Evolutionary conservation across 1,284 basidiomycete genomes (phyloP), one percentile per base, ranked within the genome.

Genomic region (Flammula alnicola): DNA sequence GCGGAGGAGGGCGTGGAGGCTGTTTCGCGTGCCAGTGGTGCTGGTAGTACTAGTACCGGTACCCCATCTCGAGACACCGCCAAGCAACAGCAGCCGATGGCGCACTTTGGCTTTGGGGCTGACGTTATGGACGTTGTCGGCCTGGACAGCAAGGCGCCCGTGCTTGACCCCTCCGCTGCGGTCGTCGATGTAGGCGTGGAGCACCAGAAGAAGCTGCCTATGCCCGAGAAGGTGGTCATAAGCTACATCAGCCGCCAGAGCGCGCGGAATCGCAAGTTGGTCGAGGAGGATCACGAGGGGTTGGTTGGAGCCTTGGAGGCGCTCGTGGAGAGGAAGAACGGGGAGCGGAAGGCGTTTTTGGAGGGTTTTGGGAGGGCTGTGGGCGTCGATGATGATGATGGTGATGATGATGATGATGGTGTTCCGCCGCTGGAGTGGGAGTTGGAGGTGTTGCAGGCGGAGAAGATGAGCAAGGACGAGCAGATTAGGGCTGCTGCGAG

Each of bases 211-310:
- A 47, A 48, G 30, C 61, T 75, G 4, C 69, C 74, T 2, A 70
- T 72, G 59, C 75, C 71, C 10, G 68, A 68, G 33, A 74, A 69
- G 51, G 70, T 89, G 4, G 77, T 89, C 9, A 80, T 92, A 40
- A 89, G 86, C 10, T 93, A 93, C 61, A 84, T 92, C 58, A 83
- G 80, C 47, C 75, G 90, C 27, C 90, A 92, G 68, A 72, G 55
- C 8, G 66, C 71, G 2, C 62, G 80, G 17, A 59, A 51, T 32
- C 68, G 90, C 44, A 78, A 78, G 57, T 69, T 93, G 54, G 73
- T 83, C 3, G 63, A 74, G 4, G 79, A 80, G 47, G 78, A 86
- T 54, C 88, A 92, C 58, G 67, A 70, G 1, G 69, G 64, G 3
- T 68, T 93, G 32, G 84, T 91, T 4, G 51, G 61, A 16, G 80